A percentile compares a stretch with the other conserved stretches of the same genome.
These are phyloP conservation scores for Papiliotrema fonsecae DNA, from an alignment of 1,284 basidiomycete genomes.

Conservation along the genomic window DNA sequence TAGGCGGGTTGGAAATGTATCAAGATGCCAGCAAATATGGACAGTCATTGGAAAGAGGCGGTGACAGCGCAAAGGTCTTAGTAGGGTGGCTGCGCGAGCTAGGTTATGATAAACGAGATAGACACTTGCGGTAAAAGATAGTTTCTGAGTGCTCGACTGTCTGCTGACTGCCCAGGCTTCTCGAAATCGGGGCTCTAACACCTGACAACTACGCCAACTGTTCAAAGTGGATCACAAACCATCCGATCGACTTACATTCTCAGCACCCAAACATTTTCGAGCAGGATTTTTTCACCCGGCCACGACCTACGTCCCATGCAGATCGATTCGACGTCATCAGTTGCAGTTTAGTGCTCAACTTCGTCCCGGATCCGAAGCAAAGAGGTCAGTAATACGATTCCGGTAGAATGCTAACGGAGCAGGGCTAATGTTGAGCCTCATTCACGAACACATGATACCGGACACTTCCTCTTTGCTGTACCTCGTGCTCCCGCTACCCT, in stretches of 20 bases:
- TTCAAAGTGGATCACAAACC: constrained; percentile 63
- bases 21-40: constrained; percentile 75
- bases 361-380: constrained; percentile 67
- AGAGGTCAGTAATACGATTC: constrained; percentile 56
- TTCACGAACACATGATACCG: constrained; percentile 58
- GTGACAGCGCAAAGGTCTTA: constrained; percentile 74
- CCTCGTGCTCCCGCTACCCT: constrained; percentile 73
- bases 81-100: constrained; percentile 66
- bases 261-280: constrained; percentile 70
- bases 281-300: constrained; percentile 67
- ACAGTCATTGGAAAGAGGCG: constrained; percentile 71
- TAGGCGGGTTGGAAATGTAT: constrained; percentile 72
- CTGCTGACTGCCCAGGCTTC: constrained; percentile 53
- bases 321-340: constrained; percentile 69
- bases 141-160: background rate
- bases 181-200: constrained; percentile 79
- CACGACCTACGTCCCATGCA: constrained; percentile 45
- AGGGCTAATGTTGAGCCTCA: constrained; percentile 71
- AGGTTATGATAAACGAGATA: constrained; percentile 16
- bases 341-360: constrained; percentile 80
- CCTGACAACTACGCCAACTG: constrained; percentile 70
- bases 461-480: constrained; percentile 59
- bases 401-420: background rate
- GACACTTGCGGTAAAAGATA: constrained; percentile 5
- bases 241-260: constrained; percentile 73